Percentiles rank a stretch among this genome's conserved stretches.
These are phyloP conservation scores for Leccinum imitatum DNA, from an alignment of 768 basidiomycete genomes.

Conservation along the genomic window DNA sequence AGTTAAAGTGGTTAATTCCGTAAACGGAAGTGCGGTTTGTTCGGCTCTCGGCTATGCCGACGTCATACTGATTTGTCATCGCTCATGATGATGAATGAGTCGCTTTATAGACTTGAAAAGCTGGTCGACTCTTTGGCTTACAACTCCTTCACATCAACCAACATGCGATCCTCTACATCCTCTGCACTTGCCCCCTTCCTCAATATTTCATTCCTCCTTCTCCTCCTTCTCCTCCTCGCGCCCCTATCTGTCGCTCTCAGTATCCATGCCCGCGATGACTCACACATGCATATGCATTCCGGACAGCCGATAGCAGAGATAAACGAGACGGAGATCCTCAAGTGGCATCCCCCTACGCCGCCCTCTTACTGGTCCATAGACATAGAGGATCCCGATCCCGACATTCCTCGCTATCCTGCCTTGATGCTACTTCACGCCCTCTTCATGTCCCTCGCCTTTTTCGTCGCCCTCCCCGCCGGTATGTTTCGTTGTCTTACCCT, in stretches of 20 bases:
- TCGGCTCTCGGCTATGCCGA: constrained; percentile 12
- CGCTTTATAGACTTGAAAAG: background rate
- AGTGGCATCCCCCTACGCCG: constrained; percentile 66
- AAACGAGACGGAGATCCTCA: constrained; percentile 74
- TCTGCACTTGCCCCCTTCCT: background rate
- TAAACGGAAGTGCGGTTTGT: background rate
- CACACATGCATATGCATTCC: constrained; percentile 47
- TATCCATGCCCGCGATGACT: constrained; percentile 26
- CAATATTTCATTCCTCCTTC: background rate
- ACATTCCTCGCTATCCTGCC: constrained; percentile 53
- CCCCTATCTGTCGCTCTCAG: constrained; percentile 17
- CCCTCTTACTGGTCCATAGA: constrained; percentile 85
- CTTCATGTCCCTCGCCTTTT: constrained; percentile 78
- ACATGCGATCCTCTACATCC: constrained; percentile 11
- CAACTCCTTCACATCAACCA: background rate
- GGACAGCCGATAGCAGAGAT: constrained; percentile 55
- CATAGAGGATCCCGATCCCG: constrained; percentile 51
- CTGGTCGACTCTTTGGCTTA: background rate
- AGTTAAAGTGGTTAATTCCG: background rate
- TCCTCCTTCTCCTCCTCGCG: constrained; percentile 10
- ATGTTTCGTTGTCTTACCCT: constrained; percentile 23
- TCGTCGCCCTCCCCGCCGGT: constrained; percentile 81
- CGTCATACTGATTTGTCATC: constrained; percentile 8
- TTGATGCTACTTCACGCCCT: constrained; percentile 74
- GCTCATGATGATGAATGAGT: background rate